Conservation (phyloP, 805 yeast genomes). For the Sugiyamaella valdiviana region DNA sequence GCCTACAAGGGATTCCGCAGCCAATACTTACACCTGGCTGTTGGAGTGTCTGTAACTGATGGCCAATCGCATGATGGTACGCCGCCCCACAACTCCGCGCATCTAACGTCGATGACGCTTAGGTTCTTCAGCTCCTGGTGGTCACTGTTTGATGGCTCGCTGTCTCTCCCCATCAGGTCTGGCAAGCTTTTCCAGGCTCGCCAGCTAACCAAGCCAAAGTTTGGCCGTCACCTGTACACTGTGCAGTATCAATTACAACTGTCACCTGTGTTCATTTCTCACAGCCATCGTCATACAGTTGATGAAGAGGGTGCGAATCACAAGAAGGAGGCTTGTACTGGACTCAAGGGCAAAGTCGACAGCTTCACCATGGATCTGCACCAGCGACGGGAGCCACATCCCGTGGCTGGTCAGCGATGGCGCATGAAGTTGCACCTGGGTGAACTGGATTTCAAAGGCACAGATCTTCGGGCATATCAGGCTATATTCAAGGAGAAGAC, state of each 20-base stretch:
- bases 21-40: slow-evolving; percentile 69
- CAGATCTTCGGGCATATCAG: slow-evolving; percentile 61
- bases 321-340: slow-evolving; percentile 45
- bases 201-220: slow-evolving; percentile 39
- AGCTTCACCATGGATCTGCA: slow-evolving; percentile 60
- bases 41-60: slow-evolving; percentile 43
- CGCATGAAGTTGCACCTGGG: slow-evolving; percentile 56
- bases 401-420: slow-evolving; percentile 37
- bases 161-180: slow-evolving; percentile 69
- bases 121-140: slow-evolving; percentile 78
- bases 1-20: slow-evolving; percentile 77
- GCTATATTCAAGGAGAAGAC: slow-evolving; percentile 59
- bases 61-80: slow-evolving; percentile 1
- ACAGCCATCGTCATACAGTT: slow-evolving; percentile 51
- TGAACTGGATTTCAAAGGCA: slow-evolving; percentile 59
- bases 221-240: slow-evolving; percentile 67
- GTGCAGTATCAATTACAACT: slow-evolving; percentile 73
- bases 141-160: slow-evolving; percentile 70
- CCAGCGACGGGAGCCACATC: slow-evolving; percentile 41
- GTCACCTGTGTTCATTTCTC: slow-evolving; percentile 68
- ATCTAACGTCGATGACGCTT: slow-evolving; percentile 65
- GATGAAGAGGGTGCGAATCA: slow-evolving; percentile 38
- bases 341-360: slow-evolving; percentile 58
- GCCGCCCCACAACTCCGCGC: slow-evolving; percentile 56
- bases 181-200: slow-evolving; percentile 54